Evolutionary conservation across 192 early-diverging fungal genomes (phyloP).

Genomic region (Coemansia sp.): DNA sequence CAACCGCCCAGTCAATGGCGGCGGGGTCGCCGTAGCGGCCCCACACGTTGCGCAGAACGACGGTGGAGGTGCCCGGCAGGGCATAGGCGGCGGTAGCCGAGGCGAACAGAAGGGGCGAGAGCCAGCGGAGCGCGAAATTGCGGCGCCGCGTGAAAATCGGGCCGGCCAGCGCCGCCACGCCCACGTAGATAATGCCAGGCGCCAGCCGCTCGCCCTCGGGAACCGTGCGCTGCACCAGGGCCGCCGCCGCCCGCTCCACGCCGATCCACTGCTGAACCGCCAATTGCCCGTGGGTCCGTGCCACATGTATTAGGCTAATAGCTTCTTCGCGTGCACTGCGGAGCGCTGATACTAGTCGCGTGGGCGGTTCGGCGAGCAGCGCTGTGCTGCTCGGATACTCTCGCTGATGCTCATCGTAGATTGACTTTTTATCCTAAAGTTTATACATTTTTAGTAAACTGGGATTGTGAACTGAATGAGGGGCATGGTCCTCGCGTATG

Average conservation of each 20-base stretch:
- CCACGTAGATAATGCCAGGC: conserved; percentile 44
- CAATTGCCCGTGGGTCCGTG: conserved; percentile 9
- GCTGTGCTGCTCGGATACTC: not conserved
- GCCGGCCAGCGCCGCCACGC: conserved; percentile 41
- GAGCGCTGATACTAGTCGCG: conserved; percentile 5
- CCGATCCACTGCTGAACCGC: conserved; percentile 20
- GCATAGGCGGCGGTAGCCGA: conserved; percentile 21
- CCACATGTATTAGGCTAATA: not conserved
- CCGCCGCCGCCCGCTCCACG: conserved; percentile 8
- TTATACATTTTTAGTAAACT: too few relatives aligned
- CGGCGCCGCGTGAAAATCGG: conserved; percentile 42
- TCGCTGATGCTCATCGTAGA: conserved; percentile 24
- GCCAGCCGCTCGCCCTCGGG: conserved; percentile 29
- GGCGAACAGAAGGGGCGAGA: conserved; percentile 41
- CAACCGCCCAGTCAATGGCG: conserved; percentile 12
- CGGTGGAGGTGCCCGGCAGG: conserved; percentile 42
- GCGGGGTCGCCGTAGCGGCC: conserved; percentile 40
- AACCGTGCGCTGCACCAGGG: conserved; percentile 24
- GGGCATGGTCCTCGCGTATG: too few relatives aligned
- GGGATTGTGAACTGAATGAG: too few relatives aligned
- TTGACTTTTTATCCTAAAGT: conserved; percentile 45
- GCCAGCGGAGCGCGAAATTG: conserved; percentile 38
- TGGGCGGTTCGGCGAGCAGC: not conserved
- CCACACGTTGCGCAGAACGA: conserved; percentile 42
- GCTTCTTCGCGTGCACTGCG: conserved; percentile 7